These are phyloP conservation scores for Hymenoscyphus repandus DNA, from an alignment of 2,329 filamentous ascomycete genomes.

Conservation along the genomic window DNA sequence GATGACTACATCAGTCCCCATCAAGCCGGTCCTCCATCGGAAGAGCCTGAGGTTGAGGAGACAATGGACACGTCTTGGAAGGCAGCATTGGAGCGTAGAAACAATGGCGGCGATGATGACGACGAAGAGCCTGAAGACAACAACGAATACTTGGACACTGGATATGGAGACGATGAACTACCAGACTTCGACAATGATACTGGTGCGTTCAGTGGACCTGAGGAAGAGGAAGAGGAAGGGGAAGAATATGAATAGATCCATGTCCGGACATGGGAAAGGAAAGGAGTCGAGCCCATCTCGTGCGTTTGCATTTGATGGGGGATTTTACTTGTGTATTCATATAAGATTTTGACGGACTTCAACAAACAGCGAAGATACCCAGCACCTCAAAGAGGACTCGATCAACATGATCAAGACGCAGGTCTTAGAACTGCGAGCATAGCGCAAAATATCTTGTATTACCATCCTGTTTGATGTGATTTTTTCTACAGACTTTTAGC, in stretches of 20 bases:
- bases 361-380: too few species aligned
- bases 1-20: too few species aligned
- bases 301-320: conserved; percentile 12
- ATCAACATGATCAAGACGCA: too few species aligned
- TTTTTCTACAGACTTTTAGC: too few species aligned
- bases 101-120: background rate
- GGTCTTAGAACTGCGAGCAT: too few species aligned
- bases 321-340: too few species aligned
- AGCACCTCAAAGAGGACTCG: too few species aligned
- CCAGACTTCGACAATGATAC: conserved; percentile 1
- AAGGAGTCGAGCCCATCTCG: conserved; percentile 5
- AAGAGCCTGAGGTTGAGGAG: background rate
- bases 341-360: too few species aligned
- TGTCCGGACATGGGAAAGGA: background rate
- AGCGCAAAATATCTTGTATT: too few species aligned
- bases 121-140: background rate
- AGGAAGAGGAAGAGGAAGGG: too few species aligned
- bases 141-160: background rate
- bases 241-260: background rate
- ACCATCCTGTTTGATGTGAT: too few species aligned
- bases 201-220: conserved; percentile 2
- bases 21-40: too few species aligned
- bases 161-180: background rate
- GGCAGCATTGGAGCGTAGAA: background rate
- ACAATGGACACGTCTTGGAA: background rate